phyloP scores from a whole-genome alignment of 768 basidiomycete genomes.

The Xerocomus brunneocitrinus region DNA sequence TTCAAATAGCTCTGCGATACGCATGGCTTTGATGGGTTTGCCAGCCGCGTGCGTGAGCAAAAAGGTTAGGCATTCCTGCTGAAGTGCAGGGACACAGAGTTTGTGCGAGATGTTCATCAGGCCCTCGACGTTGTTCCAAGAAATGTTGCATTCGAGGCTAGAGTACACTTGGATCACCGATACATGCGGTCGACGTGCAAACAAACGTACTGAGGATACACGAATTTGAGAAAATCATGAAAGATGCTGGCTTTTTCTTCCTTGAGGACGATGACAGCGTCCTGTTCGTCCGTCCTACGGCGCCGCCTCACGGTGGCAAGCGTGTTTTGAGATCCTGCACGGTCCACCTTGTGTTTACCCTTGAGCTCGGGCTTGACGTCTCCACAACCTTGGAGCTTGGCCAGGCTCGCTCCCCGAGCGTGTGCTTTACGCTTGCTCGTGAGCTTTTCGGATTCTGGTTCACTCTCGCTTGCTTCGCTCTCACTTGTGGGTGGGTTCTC shows the following conservation, averaged over 20 bases:
- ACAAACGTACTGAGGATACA: slow-evolving; percentile 80
- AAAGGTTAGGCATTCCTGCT: slow-evolving; percentile 80
- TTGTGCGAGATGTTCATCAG: slow-evolving; percentile 90
- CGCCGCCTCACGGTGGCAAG: slow-evolving; percentile 41
- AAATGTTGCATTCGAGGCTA: slow-evolving; percentile 86
- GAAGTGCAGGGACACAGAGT: slow-evolving; percentile 76
- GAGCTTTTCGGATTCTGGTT: slow-evolving; percentile 23
- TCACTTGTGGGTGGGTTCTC: slow-evolving; percentile 34
- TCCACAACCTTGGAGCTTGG: slow-evolving; percentile 49
- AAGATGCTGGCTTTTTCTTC: slow-evolving; percentile 89
- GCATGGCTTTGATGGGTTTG: slow-evolving; percentile 87
- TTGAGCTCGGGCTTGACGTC: slow-evolving; percentile 22
- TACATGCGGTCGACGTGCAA: background rate
- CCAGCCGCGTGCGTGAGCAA: slow-evolving; percentile 91
- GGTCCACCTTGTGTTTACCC: slow-evolving; percentile 18
- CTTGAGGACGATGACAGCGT: slow-evolving; percentile 84
- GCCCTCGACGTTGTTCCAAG: slow-evolving; percentile 92
- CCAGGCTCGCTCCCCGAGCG: slow-evolving; percentile 51
- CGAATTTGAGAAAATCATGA: slow-evolving; percentile 90
- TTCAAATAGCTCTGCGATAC: slow-evolving; percentile 85
- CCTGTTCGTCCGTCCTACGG: slow-evolving; percentile 47
- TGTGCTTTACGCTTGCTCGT: slow-evolving; percentile 29
- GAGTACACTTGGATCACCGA: slow-evolving; percentile 1
- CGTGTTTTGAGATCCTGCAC: slow-evolving; percentile 27
- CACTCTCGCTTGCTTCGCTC: slow-evolving; percentile 35